A percentile compares a stretch with the other conserved stretches of the same genome.
Conservation (phyloP, 805 yeast species). For the Metschnikowia lunata region DNA sequence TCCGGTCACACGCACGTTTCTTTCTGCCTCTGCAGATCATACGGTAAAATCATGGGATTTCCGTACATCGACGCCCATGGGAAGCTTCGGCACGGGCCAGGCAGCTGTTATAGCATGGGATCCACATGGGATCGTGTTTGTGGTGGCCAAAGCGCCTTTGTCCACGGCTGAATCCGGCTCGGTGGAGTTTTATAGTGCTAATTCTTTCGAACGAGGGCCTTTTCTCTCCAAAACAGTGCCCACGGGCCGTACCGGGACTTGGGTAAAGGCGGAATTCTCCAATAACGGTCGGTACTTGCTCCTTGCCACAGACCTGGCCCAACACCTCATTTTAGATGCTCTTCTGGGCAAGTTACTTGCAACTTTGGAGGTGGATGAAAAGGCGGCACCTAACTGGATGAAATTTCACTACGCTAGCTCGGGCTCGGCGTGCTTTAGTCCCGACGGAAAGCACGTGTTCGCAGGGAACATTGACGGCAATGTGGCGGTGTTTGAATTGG, state of each 20-base stretch:
- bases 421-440: conserved; percentile 34
- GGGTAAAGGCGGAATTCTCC: conserved; percentile 74
- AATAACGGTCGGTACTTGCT: conserved; percentile 67
- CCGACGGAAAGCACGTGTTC: conserved; percentile 37
- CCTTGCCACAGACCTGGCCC: conserved; percentile 48
- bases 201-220: conserved; percentile 54
- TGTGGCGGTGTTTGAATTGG: conserved; percentile 29
- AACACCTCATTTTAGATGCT: conserved; percentile 66
- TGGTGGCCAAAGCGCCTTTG: conserved; percentile 39
- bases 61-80: conserved; percentile 60
- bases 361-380: conserved; percentile 16
- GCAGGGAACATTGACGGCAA: conserved; percentile 27
- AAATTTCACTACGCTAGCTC: conserved; percentile 29
- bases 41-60: conserved; percentile 88
- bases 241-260: conserved; percentile 25
- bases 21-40: conserved; percentile 70
- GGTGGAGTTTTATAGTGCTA: conserved; percentile 55
- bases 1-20: conserved; percentile 60
- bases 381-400: conserved; percentile 18
- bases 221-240: conserved; percentile 32
- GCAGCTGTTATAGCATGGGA: conserved; percentile 67
- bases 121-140: conserved; percentile 81
- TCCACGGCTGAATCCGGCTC: conserved; percentile 14
- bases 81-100: conserved; percentile 48
- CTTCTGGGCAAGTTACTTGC: conserved; percentile 53